Conservation (phyloP, 2,329 filamentous ascomycete species). For the Epichloe brachyelytri region DNA sequence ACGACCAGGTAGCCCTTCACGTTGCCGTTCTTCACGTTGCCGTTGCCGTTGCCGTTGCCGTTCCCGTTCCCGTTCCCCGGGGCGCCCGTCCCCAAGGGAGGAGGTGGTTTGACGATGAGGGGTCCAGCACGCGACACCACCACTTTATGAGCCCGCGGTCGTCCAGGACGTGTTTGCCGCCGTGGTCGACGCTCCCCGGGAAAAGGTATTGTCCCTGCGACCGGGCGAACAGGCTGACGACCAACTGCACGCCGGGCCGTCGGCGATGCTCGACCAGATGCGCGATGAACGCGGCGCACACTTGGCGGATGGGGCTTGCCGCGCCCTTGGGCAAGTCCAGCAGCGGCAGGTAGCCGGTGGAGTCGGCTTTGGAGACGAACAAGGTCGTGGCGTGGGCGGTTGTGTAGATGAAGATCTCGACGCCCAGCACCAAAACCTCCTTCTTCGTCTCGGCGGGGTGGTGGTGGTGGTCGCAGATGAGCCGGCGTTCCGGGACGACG, state of each 20-base stretch:
- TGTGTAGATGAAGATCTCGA: conserved; percentile 81
- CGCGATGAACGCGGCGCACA: conserved; percentile 62
- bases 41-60: conserved; percentile 9
- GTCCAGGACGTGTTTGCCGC: conserved; percentile 78
- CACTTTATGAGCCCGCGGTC: conserved; percentile 83
- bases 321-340: conserved; percentile 49
- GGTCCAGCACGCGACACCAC: conserved; percentile 90
- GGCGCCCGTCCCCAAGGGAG: conserved; percentile 21
- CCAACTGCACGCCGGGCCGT: conserved; percentile 51
- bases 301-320: conserved; percentile 59
- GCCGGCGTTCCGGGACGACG: conserved; percentile 1
- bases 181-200: conserved; percentile 76
- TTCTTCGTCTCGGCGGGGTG: conserved; percentile 7
- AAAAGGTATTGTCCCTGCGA: conserved; percentile 92
- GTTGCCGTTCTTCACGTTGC: conserved; percentile 29
- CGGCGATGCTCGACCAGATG: conserved; percentile 58
- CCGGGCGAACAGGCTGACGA: conserved; percentile 83
- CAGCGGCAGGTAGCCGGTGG: conserved; percentile 71
- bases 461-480: background rate
- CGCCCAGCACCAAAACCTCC: conserved; percentile 62
- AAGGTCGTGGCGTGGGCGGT: conserved; percentile 71
- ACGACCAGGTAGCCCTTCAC: conserved; percentile 75
- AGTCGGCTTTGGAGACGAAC: conserved; percentile 95
- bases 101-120: conserved; percentile 40
- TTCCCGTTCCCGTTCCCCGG: conserved; percentile 14